Evolutionary conservation across 2,329 filamentous ascomycete genomes (phyloP).

Genomic region (Rutstroemia sydowiana): DNA sequence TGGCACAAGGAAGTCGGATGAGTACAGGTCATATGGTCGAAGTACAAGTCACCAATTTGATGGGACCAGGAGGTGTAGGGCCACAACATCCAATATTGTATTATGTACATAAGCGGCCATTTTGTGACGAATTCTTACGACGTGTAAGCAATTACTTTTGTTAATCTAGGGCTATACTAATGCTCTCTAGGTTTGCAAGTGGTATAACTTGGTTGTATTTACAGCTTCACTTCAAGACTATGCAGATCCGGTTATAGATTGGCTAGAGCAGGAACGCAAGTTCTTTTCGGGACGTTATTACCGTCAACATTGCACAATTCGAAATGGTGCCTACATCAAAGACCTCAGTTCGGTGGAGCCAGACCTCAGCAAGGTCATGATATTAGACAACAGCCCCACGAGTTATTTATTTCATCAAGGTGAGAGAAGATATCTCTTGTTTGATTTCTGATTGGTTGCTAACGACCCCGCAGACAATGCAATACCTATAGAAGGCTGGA

Average conservation of each 20-base stretch:
- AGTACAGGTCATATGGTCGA: conserved; percentile 98
- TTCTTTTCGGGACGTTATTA: conserved; percentile 94
- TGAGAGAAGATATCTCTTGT: no score
- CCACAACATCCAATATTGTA: conserved; percentile 95
- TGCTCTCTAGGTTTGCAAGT: conserved; percentile 70
- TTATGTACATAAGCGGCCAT: conserved; percentile 95
- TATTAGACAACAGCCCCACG: conserved; percentile 94
- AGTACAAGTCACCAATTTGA: conserved; percentile 72
- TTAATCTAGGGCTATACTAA: conserved; percentile 9
- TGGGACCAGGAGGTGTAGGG: conserved; percentile 62
- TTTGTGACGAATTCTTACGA: conserved; percentile 93
- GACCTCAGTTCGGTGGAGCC: conserved; percentile 94
- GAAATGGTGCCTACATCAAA: conserved; percentile 96
- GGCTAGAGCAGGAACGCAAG: conserved; percentile 93
- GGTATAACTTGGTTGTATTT: conserved; percentile 96
- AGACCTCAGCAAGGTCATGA: conserved; percentile 96
- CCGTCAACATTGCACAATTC: conserved; percentile 91
- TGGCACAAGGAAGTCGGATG: conserved; percentile 93
- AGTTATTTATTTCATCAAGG: conserved; percentile 99
- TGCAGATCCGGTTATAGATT: conserved; percentile 97
- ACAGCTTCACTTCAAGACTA: conserved; percentile 98
- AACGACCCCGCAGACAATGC: conserved; percentile 68
- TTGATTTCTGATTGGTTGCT: conserved; percentile 6
- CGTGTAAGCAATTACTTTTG: conserved; percentile 46
- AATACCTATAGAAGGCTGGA: conserved; percentile 98